A percentile compares a stretch with the other conserved stretches of the same genome.
Evolutionary conservation across 2,329 filamentous ascomycete species (phyloP).

Genomic region (Alternaria conjuncta): DNA sequence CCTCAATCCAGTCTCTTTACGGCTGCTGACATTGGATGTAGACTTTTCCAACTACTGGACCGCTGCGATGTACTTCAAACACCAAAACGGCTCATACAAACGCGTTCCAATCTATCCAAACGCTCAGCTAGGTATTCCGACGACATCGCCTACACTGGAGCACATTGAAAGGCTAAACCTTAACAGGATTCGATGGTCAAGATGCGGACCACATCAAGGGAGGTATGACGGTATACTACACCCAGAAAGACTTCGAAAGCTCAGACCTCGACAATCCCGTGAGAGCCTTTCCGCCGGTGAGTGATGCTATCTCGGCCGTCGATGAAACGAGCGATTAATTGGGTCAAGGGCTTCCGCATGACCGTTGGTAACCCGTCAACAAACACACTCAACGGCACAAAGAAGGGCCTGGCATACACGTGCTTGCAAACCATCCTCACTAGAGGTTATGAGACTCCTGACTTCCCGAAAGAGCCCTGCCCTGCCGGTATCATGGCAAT

Average conservation of each 20-base stretch:
- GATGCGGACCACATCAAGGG: conserved; percentile 30
- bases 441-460: conserved; percentile 31
- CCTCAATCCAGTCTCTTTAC: neutral
- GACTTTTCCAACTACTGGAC: conserved; percentile 29
- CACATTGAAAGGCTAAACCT: neutral
- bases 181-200: neutral
- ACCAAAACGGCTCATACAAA: conserved; percentile 38
- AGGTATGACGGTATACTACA: conserved; percentile 43
- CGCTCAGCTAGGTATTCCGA: conserved; percentile 2
- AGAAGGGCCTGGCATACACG: conserved; percentile 36
- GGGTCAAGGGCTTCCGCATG: conserved; percentile 39
- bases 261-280: conserved; percentile 42
- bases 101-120: conserved; percentile 38
- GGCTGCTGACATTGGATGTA: neutral
- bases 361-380: conserved; percentile 43
- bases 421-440: conserved; percentile 38
- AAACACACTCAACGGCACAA: conserved; percentile 19
- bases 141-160: conserved; percentile 17
- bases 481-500: conserved; percentile 5
- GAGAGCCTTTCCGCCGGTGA: conserved; percentile 29
- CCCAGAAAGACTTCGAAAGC: conserved; percentile 44
- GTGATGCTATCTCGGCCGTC: neutral
- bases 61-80: conserved; percentile 38
- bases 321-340: neutral
- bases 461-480: conserved; percentile 25